phyloP scores from a whole-genome alignment of 2,329 filamentous ascomycete genomes.

The Annulohypoxylon truncatum region DNA sequence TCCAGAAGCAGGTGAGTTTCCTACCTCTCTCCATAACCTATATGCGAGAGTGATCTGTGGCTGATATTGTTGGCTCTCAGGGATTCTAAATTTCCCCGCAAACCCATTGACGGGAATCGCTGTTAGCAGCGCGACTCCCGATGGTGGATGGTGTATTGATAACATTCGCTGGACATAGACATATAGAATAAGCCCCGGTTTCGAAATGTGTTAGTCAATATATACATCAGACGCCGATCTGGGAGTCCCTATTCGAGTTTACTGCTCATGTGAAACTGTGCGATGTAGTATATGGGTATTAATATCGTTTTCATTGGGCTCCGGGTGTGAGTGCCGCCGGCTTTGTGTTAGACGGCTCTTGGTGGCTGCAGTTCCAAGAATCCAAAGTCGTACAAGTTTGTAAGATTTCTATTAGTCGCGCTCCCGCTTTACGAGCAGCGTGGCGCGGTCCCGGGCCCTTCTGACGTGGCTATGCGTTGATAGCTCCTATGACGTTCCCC shows the following conservation, averaged over 20 bases:
- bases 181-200: background rate
- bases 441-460: slow-evolving; percentile 8
- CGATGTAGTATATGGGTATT: background rate
- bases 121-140: background rate
- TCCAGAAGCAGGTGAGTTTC: slow-evolving; percentile 45
- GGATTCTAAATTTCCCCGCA: slow-evolving; percentile 47
- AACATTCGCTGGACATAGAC: slow-evolving; percentile 1
- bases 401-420: slow-evolving; percentile 41
- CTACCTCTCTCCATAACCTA: background rate
- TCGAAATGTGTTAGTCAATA: slow-evolving; percentile 5
- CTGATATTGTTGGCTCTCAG: background rate
- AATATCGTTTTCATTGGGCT: background rate
- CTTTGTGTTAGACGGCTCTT: background rate
- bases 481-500: background rate
- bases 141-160: background rate
- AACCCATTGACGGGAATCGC: background rate
- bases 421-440: slow-evolving; percentile 10
- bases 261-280: background rate
- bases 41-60: background rate
- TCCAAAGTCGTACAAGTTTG: background rate
- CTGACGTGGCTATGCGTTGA: slow-evolving; percentile 34
- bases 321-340: background rate
- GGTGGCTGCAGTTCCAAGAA: background rate
- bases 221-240: background rate
- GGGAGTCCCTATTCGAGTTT: background rate